Evolutionary conservation across 139 green algal species (phyloP), one percentile per base, ranked within the genome.

Genomic region (Asterochloris sp.): DNA sequence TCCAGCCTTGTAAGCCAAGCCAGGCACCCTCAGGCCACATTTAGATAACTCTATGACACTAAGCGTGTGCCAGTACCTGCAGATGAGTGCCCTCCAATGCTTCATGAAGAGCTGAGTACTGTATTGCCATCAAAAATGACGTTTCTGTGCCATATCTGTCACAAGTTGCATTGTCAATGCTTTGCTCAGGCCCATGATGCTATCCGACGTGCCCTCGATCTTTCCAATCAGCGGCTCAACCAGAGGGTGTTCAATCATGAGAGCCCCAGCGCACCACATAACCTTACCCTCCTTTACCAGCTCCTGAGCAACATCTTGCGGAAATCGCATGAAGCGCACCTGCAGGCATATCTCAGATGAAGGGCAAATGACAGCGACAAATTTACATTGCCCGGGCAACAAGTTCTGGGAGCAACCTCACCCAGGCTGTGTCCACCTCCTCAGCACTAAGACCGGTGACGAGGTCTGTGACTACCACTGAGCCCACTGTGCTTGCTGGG

Each of bases 221-320:
- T 66, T 76, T 10, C 54, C 83, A 0, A 94, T 87, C 80, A 92
- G 86, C 12, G 91, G 91, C 61, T 62, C 47, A 63, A 97, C 89
- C 62, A 93, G 84, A 6, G 82, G 79, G 74, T 96, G 92, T 83
- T 96, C 93, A 17, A 97, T 84, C 93, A 96, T 96, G 8, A 97
- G 87, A 0, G 92, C 93, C 13, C 93, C 92, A 12, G 93, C 93
- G 69, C 87, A 93, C 83, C 83, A 89, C 63, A 92, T 92, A 28
- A 94, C 91, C 23, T 87, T 84, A 14, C 90, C 92, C 69, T 96
- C 93, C 16, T 81, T 80, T 6, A 96, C 87, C 63, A 96, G 61
- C n/a, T 69, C n/a, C 14, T 96, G 89, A 11, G 94, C 86, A 11
- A 87, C 80, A 11, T 88, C 88, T 28, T 88, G 78, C 6, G 92